Evolutionary conservation across 768 basidiomycete genomes (phyloP).

Genomic region (Peribolospora kevripleyi): DNA sequence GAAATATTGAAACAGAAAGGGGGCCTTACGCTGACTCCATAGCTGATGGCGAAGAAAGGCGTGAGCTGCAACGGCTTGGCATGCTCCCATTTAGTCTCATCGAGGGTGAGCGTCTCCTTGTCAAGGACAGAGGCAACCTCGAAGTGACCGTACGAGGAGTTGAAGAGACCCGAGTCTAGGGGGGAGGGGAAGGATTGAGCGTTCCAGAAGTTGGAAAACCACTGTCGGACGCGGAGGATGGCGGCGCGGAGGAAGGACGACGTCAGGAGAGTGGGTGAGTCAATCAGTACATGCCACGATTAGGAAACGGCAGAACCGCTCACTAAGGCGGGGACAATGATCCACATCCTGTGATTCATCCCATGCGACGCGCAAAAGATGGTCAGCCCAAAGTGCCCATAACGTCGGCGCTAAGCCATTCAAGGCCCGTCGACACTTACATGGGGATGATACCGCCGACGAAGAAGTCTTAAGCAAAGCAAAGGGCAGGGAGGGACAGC

Average conservation of each 20-base stretch:
- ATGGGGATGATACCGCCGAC: neutral
- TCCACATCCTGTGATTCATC: constrained; percentile 10
- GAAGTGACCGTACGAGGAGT: constrained; percentile 11
- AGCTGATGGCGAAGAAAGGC: constrained; percentile 12
- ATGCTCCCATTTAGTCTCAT: constrained; percentile 11
- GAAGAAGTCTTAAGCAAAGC: neutral
- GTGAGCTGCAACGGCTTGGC: constrained; percentile 12
- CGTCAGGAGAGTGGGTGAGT: no score
- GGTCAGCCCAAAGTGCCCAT: no score
- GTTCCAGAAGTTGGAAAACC: constrained; percentile 15
- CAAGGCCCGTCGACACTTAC: no score
- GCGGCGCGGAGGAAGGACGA: no score
- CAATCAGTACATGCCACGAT: no score
- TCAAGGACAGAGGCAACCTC: constrained; percentile 14
- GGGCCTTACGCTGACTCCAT: constrained; percentile 8
- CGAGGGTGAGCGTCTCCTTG: constrained; percentile 12
- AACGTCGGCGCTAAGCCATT: no score
- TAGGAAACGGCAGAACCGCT: no score
- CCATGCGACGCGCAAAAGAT: no score
- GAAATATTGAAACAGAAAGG: no score
- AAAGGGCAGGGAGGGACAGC: neutral
- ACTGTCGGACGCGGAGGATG: neutral
- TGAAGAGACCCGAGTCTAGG: constrained; percentile 14
- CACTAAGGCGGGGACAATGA: constrained; percentile 12
- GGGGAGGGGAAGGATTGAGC: constrained; percentile 12